Evolutionary conservation across 1,139 yeast species (phyloP).

Genomic region (Debaryomyces coudertii): DNA sequence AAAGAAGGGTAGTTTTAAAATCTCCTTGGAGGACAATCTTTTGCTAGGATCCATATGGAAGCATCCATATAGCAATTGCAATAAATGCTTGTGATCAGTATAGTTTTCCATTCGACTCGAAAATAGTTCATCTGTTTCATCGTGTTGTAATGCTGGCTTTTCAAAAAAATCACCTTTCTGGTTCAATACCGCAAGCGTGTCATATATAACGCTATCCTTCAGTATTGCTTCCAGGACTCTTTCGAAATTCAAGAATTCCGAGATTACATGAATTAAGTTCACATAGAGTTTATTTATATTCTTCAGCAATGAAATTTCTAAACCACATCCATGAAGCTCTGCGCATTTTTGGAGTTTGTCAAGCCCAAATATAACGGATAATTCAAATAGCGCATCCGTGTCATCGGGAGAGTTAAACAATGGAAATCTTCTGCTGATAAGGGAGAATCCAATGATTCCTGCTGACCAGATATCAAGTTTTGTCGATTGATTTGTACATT

Average conservation of each 20-base stretch:
- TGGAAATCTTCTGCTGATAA: constrained; percentile 76
- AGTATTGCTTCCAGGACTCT: constrained; percentile 41
- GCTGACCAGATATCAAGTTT: constrained; percentile 92
- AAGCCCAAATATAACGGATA: constrained; percentile 81
- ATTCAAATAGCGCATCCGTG: constrained; percentile 84
- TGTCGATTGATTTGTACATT: constrained; percentile 82
- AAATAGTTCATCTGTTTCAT: constrained; percentile 18
- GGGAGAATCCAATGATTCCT: constrained; percentile 79
- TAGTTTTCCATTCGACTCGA: constrained; percentile 30
- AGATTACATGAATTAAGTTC: constrained; percentile 36
- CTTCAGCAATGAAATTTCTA: constrained; percentile 58
- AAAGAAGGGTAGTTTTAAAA: constrained; percentile 60
- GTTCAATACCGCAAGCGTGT: constrained; percentile 38
- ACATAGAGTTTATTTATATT: constrained; percentile 27
- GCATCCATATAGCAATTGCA: constrained; percentile 57
- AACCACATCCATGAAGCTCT: constrained; percentile 82
- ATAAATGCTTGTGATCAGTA: constrained; percentile 47
- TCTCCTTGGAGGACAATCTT: constrained; percentile 58
- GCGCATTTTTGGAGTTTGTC: constrained; percentile 78
- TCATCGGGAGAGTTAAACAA: constrained; percentile 90
- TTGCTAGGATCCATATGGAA: constrained; percentile 60
- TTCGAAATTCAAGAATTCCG: constrained; percentile 37
- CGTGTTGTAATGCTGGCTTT: constrained; percentile 23
- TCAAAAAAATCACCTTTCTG: constrained; percentile 29
- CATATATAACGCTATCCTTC: constrained; percentile 40